Conservation (phyloP, 495 filamentous ascomycete genomes). For the Collariella sp. region DNA sequence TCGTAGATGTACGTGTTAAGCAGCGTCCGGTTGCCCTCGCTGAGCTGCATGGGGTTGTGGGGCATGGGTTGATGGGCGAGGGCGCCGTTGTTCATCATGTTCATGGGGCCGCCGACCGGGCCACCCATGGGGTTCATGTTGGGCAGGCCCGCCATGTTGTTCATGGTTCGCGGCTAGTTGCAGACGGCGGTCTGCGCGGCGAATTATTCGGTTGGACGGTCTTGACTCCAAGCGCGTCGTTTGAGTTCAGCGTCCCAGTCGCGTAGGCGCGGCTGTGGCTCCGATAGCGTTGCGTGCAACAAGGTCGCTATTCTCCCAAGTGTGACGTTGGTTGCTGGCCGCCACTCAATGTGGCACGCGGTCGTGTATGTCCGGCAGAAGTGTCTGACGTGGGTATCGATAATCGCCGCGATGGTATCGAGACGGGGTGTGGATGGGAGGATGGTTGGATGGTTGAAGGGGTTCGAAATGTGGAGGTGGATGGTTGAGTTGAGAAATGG, state of each 20-base stretch:
- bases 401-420: not conserved
- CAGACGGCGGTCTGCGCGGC: conserved; percentile 25
- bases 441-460: not conserved
- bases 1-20: conserved; percentile 98
- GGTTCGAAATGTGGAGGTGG: not conserved
- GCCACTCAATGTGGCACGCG: not conserved
- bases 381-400: not conserved
- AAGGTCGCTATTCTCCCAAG: not conserved
- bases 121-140: conserved; percentile 55
- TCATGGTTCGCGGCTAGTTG: conserved; percentile 45
- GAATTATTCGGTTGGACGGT: not conserved
- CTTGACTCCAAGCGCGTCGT: not conserved
- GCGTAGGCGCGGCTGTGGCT: not conserved
- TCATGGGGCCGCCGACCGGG: conserved; percentile 52
- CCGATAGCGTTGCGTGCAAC: not conserved
- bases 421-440: not conserved
- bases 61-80: conserved; percentile 28
- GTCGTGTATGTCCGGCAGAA: not conserved
- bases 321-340: not conserved
- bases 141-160: conserved; percentile 45
- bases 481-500: not conserved
- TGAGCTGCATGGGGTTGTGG: conserved; percentile 19
- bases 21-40: conserved; percentile 35
- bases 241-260: not conserved
- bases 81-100: conserved; percentile 64